Percentiles rank a stretch among this genome's conserved stretches.
Evolutionary conservation across 2,329 filamentous ascomycete species (phyloP).

Genomic region (Trichoderma hamatum): DNA sequence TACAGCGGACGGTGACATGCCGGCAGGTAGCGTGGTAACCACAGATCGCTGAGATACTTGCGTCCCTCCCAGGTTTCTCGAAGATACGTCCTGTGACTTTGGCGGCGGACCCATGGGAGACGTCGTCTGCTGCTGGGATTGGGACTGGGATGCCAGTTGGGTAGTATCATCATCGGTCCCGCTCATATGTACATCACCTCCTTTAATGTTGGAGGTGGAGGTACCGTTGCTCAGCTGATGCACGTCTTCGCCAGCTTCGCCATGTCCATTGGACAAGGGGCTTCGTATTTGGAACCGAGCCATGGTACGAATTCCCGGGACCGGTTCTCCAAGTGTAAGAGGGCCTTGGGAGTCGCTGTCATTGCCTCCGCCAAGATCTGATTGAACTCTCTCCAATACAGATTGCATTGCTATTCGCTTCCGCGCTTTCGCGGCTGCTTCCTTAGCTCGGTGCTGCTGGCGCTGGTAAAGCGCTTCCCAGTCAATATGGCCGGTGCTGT

Average conservation of each 20-base stretch:
- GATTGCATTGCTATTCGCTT: slow-evolving; percentile 66
- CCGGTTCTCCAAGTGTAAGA: slow-evolving; percentile 64
- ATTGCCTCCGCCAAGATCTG: slow-evolving; percentile 53
- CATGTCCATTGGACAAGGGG: slow-evolving; percentile 62
- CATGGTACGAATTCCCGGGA: slow-evolving; percentile 58
- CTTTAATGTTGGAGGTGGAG: slow-evolving; percentile 53
- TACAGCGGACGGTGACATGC: slow-evolving; percentile 60
- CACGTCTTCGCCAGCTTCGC: slow-evolving; percentile 40
- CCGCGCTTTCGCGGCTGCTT: slow-evolving; percentile 61
- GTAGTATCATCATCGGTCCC: slow-evolving; percentile 53
- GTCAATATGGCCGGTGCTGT: slow-evolving; percentile 67
- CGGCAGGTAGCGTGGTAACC: slow-evolving; percentile 59
- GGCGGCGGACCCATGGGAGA: slow-evolving; percentile 55
- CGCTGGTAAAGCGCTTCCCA: slow-evolving; percentile 81
- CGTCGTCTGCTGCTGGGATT: slow-evolving; percentile 28
- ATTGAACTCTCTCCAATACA: slow-evolving; percentile 52
- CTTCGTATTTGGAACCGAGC: slow-evolving; percentile 61
- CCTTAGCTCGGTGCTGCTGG: slow-evolving; percentile 66
- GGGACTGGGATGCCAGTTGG: slow-evolving; percentile 41
- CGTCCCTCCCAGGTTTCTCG: slow-evolving; percentile 48
- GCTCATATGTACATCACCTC: slow-evolving; percentile 64
- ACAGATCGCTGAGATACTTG: slow-evolving; percentile 68
- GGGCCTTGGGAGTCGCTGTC: slow-evolving; percentile 60
- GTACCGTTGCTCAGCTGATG: slow-evolving; percentile 59
- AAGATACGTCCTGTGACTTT: slow-evolving; percentile 43